Evolutionary conservation across 768 basidiomycete species (phyloP).

Genomic region (Pulveroboletus ravenelii): DNA sequence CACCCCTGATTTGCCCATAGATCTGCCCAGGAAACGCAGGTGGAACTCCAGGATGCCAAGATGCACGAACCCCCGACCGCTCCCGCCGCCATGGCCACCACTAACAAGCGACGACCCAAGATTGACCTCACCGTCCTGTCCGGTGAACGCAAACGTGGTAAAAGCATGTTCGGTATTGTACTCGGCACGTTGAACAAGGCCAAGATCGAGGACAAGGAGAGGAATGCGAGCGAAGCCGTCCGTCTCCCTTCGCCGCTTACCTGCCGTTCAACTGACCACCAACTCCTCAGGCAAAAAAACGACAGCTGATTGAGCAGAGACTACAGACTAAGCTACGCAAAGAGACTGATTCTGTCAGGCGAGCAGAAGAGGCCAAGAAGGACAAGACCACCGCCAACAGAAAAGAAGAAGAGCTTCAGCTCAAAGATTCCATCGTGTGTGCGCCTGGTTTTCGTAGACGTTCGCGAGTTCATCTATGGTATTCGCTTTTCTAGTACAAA

Average conservation of each 20-base stretch:
- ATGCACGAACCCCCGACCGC: constrained; percentile 41
- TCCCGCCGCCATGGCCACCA: constrained; percentile 40
- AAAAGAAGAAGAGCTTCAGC: constrained; percentile 77
- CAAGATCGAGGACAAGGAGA: constrained; percentile 80
- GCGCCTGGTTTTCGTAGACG: not conserved
- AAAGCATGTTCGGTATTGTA: constrained; percentile 82
- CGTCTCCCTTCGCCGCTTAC: constrained; percentile 15
- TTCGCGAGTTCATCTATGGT: not conserved
- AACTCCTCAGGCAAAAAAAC: constrained; percentile 67
- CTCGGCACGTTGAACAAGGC: constrained; percentile 83
- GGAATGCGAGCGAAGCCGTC: constrained; percentile 82
- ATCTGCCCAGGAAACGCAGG: constrained; percentile 28
- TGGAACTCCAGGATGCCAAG: constrained; percentile 30
- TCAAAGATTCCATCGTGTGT: constrained; percentile 78
- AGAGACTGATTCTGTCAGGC: constrained; percentile 82
- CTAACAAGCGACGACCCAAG: constrained; percentile 64
- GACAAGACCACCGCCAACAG: constrained; percentile 71
- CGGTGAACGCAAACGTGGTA: constrained; percentile 76
- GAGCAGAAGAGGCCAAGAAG: constrained; percentile 82
- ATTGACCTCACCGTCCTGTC: constrained; percentile 54
- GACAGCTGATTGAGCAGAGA: constrained; percentile 78
- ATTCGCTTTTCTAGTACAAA: constrained; percentile 51
- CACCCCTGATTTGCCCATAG: constrained; percentile 15
- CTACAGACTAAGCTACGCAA: constrained; percentile 79
- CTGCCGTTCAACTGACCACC: constrained; percentile 5